A percentile compares a stretch with the other conserved stretches of the same genome.
phyloP scores from a whole-genome alignment of 441 rosid genomes.

The Erodium moschatum region DNA sequence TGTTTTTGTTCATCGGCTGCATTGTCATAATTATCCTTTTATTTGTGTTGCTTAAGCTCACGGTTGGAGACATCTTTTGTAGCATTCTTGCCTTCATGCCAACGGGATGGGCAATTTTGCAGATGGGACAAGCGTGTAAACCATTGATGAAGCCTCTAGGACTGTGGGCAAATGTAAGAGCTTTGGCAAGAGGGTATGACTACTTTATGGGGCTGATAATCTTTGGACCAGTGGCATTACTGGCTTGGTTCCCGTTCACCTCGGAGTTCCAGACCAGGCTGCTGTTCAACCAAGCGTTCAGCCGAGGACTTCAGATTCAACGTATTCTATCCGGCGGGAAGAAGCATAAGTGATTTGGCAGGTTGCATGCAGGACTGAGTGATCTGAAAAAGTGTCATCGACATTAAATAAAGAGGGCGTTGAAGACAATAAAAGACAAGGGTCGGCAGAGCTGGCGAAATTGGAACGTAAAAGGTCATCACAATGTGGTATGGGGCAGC shows the following conservation, averaged over 20 bases:
- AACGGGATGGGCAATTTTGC: slow-evolving; percentile 94
- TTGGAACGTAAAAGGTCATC: too few species aligned
- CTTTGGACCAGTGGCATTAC: slow-evolving; percentile 57
- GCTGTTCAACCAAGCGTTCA: slow-evolving; percentile 95
- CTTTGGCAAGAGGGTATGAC: slow-evolving; percentile 82
- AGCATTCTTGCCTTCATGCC: slow-evolving; percentile 77
- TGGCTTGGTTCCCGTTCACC: slow-evolving; percentile 95
- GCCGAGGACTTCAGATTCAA: slow-evolving; percentile 95
- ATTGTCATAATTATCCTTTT: slow-evolving; percentile 51
- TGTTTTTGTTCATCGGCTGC: slow-evolving; percentile 57
- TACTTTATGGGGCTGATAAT: slow-evolving; percentile 74
- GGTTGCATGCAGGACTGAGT: neutral
- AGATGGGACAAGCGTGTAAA: slow-evolving; percentile 70
- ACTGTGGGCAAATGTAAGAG: slow-evolving; percentile 87
- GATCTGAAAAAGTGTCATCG: neutral
- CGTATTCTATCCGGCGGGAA: slow-evolving; percentile 91
- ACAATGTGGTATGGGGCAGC: too few species aligned
- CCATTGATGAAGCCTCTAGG: slow-evolving; percentile 57
- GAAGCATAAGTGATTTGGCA: slow-evolving; percentile 36
- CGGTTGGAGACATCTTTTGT: slow-evolving; percentile 76
- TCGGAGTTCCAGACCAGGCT: slow-evolving; percentile 90
- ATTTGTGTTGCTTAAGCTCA: slow-evolving; percentile 65
- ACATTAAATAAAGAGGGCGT: too few species aligned
- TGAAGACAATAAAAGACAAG: too few species aligned
- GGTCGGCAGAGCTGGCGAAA: too few species aligned